These are phyloP conservation scores for Cicer judaicum DNA, from an alignment of 306 rosid species.

Conservation along the genomic window DNA sequence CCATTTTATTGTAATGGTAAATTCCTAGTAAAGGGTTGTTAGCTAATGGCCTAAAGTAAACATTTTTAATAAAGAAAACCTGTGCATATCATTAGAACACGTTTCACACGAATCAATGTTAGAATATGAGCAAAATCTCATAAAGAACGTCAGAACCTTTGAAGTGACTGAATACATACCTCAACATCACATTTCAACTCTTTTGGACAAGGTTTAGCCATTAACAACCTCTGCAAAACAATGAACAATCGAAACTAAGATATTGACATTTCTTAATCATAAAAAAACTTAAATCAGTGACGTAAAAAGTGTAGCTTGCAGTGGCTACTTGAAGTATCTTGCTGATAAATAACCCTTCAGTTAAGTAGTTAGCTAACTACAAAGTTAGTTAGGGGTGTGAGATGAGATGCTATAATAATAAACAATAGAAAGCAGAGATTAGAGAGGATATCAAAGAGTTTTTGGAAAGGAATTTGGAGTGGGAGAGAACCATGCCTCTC, in stretches of 20 bases:
- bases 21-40: background rate
- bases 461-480: background rate
- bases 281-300: conserved; percentile 25
- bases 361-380: background rate
- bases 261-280: background rate
- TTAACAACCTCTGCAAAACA: conserved; percentile 80
- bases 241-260: conserved; percentile 9
- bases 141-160: background rate
- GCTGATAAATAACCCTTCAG: background rate
- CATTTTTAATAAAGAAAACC: conserved; percentile 11
- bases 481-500: background rate
- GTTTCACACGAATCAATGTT: conserved; percentile 6
- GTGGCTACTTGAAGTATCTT: conserved; percentile 3
- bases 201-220: conserved; percentile 95
- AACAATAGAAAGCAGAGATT: background rate
- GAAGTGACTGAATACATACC: conserved; percentile 56
- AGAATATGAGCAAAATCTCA: background rate
- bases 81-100: conserved; percentile 10
- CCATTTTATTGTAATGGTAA: conserved; percentile 8
- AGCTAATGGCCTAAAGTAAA: conserved; percentile 22
- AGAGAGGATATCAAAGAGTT: background rate
- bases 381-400: background rate
- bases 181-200: conserved; percentile 97
- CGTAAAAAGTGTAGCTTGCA: background rate
- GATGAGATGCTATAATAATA: background rate